Evolutionary conservation across 495 filamentous ascomycete genomes (phyloP).

Genomic region (Xylaria venustula): DNA sequence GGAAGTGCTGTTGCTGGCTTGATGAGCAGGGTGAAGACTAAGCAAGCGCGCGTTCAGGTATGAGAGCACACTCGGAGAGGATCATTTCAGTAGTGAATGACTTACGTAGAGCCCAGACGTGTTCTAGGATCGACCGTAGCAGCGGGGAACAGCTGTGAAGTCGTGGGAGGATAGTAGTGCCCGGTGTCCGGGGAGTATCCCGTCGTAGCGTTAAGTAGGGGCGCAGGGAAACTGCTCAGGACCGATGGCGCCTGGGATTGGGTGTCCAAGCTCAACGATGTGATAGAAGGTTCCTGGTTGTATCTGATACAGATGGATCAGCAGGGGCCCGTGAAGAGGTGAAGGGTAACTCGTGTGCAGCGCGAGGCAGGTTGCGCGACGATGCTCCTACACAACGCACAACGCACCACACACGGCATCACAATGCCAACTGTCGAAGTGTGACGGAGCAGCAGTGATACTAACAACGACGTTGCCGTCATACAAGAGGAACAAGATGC

Average conservation of each 20-base stretch:
- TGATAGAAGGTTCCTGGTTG: constrained; percentile 44
- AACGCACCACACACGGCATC: constrained; percentile 23
- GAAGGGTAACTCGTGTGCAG: constrained; percentile 28
- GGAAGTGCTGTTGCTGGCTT: constrained; percentile 42
- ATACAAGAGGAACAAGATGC: constrained; percentile 33
- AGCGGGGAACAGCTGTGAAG: constrained; percentile 42
- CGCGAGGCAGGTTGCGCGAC: constrained; percentile 32
- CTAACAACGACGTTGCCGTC: constrained; percentile 44
- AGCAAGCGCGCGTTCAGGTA: constrained; percentile 9
- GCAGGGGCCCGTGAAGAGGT: constrained; percentile 28
- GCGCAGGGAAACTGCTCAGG: constrained; percentile 44
- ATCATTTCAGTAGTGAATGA: constrained; percentile 24
- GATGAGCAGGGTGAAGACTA: constrained; percentile 37
- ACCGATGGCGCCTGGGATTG: constrained; percentile 44
- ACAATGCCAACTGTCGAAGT: constrained; percentile 33
- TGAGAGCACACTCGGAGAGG: constrained; percentile 11
- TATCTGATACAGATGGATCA: constrained; percentile 40
- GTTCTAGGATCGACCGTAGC: constrained; percentile 48
- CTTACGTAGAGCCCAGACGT: constrained; percentile 52
- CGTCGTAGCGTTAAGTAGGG: constrained; percentile 34
- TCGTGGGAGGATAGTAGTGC: constrained; percentile 42
- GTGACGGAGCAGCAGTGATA: constrained; percentile 39
- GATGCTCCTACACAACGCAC: constrained; percentile 30
- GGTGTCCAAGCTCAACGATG: constrained; percentile 46
- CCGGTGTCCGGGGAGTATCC: constrained; percentile 45